Evolutionary conservation across 2,329 filamentous ascomycete genomes (phyloP), one percentile per base, ranked within the genome.

Genomic region (Fusarium austroafricanum): DNA sequence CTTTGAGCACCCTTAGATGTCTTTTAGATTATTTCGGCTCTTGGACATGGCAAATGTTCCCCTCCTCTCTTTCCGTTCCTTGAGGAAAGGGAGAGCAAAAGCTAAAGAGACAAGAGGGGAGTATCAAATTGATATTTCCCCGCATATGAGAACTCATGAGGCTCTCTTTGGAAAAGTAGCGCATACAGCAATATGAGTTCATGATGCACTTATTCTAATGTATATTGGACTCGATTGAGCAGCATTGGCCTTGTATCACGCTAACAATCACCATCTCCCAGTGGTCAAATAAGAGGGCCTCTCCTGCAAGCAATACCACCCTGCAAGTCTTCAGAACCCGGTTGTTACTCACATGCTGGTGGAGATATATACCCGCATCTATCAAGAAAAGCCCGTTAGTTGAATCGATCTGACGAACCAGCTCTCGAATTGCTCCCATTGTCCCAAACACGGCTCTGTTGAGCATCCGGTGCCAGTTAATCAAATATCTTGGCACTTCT

Each of bases 341-440:
- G 29, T 49, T 62, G 47, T 56, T 35, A 39, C 56, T 62, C 60
- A 62, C 50, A 62, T 62, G 60, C 50, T 35, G 44, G 21, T 47
- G 50, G 42, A 44, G 35, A 37, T 47, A 38, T 35, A n/a, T 56
- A 42, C n/a, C 51, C 35, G 40, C 20, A 14, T 47, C 40, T 40
- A 28, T 39, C 28, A 17, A 56, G 38, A 56, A 62, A 33, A 44
- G 33, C 35, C 61, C 37, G 42, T 49, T 35, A 18, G 20, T 43
- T 67, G 26, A 28, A 33, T 23, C 15, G n/a, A 59, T 21, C 26
- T 21, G 49, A 43, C 59, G 20, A 62, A 62, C 52, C 49, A 55
- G 23, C 12, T 17, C 14, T 37, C 28, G 35, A 18, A 26, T 33
- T 35, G 46, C 50, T 37, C 54, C 45, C 46, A 54, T 33, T 23